These are phyloP conservation scores for Pyrenochaeta sp. DNA, from an alignment of 2,329 filamentous ascomycete species.

Conservation along the genomic window DNA sequence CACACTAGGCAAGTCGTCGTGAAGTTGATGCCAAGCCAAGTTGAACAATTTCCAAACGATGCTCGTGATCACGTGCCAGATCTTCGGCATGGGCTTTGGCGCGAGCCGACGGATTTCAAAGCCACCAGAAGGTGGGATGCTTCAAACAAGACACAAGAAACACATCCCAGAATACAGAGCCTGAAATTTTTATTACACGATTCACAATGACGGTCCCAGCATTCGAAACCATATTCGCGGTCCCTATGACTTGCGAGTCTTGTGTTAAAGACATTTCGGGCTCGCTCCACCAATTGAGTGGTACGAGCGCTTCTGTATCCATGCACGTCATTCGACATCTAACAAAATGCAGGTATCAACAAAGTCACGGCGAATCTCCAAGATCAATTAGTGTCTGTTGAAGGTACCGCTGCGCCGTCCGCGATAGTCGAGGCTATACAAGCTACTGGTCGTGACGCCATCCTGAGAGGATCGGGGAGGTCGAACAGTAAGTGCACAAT, in stretches of 20 bases:
- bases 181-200: background rate
- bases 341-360: slow-evolving; percentile 69
- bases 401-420: slow-evolving; percentile 91
- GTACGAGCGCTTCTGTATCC: slow-evolving; percentile 51
- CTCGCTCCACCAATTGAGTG: slow-evolving; percentile 76
- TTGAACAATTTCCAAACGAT: slow-evolving; percentile 22
- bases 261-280: slow-evolving; percentile 88
- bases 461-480: slow-evolving; percentile 85
- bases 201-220: slow-evolving; percentile 42
- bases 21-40: slow-evolving; percentile 23
- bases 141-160: background rate
- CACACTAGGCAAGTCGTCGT: slow-evolving; percentile 15
- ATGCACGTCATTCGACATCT: slow-evolving; percentile 33
- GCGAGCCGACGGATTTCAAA: slow-evolving; percentile 42
- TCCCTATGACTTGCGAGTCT: slow-evolving; percentile 88
- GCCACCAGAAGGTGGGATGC: slow-evolving; percentile 22
- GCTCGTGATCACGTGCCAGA: slow-evolving; percentile 18
- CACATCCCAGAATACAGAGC: background rate
- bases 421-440: slow-evolving; percentile 90
- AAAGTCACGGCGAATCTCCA: slow-evolving; percentile 84
- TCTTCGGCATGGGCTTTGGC: slow-evolving; percentile 12
- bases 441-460: slow-evolving; percentile 89
- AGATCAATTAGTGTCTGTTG: slow-evolving; percentile 83
- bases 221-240: slow-evolving; percentile 87
- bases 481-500: slow-evolving; percentile 74